These are phyloP conservation scores for Quercus tomentella DNA, from an alignment of 331 rosid genomes.

Conservation along the genomic window DNA sequence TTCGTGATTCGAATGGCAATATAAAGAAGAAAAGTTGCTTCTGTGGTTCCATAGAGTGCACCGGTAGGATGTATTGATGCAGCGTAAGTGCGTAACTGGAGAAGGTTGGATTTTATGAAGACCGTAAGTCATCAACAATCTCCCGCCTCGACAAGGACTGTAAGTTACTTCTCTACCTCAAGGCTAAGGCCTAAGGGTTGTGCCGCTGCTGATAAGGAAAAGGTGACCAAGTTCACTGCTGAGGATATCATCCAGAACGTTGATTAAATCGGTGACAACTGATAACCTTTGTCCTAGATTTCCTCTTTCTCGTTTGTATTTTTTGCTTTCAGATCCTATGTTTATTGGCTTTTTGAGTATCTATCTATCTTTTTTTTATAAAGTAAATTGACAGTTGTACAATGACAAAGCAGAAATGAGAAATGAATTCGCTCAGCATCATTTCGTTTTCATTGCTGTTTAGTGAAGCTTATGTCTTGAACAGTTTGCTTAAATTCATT, in stretches of 20 bases:
- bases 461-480: too few relatives aligned
- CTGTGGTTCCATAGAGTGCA: constrained; percentile 74
- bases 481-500: too few relatives aligned
- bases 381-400: too few relatives aligned
- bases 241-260: constrained; percentile 89
- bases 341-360: too few relatives aligned
- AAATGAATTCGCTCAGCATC: too few relatives aligned
- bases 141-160: constrained; percentile 79
- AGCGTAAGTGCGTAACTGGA: neutral
- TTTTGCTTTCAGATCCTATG: neutral
- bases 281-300: neutral
- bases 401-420: too few relatives aligned
- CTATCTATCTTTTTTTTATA: too few relatives aligned
- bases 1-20: constrained; percentile 65
- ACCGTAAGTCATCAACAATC: constrained; percentile 57
- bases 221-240: constrained; percentile 82
- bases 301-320: neutral
- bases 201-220: constrained; percentile 88
- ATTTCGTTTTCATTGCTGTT: too few relatives aligned
- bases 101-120: neutral
- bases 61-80: constrained; percentile 76
- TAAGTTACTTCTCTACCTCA: constrained; percentile 75
- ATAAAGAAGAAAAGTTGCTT: constrained; percentile 69
- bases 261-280: constrained; percentile 30
- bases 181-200: constrained; percentile 91